Evolutionary conservation across 768 basidiomycete species (phyloP).

Genomic region (Lentinula lateritia): DNA sequence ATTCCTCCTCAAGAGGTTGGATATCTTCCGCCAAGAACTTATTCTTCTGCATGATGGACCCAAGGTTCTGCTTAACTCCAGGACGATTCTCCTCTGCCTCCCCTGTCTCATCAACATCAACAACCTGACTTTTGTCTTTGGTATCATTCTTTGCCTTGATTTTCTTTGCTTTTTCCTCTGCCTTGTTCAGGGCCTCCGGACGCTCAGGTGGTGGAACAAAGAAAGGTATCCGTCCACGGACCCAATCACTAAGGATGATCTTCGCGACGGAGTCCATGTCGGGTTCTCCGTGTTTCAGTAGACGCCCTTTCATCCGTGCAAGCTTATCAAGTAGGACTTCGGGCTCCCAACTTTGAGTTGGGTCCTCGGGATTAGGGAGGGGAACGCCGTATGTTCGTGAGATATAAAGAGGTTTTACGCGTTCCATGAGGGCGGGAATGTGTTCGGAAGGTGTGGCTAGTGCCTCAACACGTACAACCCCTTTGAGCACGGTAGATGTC

Average conservation of each 20-base stretch:
- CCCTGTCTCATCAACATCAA: slow-evolving; percentile 24
- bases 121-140: slow-evolving; percentile 53
- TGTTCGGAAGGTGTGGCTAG: slow-evolving; percentile 90
- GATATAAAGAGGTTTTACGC: slow-evolving; percentile 92
- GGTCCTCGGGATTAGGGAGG: slow-evolving; percentile 52
- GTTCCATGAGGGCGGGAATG: slow-evolving; percentile 79
- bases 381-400: slow-evolving; percentile 77
- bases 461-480: slow-evolving; percentile 94
- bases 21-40: slow-evolving; percentile 83
- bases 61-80: slow-evolving; percentile 81
- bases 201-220: slow-evolving; percentile 91
- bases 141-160: slow-evolving; percentile 31
- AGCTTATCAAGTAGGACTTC: slow-evolving; percentile 80
- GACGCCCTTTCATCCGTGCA: slow-evolving; percentile 85
- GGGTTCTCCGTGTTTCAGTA: slow-evolving; percentile 93
- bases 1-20: slow-evolving; percentile 44
- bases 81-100: slow-evolving; percentile 28
- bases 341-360: slow-evolving; percentile 54
- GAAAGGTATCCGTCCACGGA: slow-evolving; percentile 93
- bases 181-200: slow-evolving; percentile 60
- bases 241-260: slow-evolving; percentile 95
- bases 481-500: slow-evolving; percentile 90
- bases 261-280: slow-evolving; percentile 90
- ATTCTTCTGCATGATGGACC: slow-evolving; percentile 86
- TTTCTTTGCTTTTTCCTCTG: slow-evolving; percentile 51